phyloP scores from a whole-genome alignment of 768 basidiomycete genomes.

The Pholiota molesta region DNA sequence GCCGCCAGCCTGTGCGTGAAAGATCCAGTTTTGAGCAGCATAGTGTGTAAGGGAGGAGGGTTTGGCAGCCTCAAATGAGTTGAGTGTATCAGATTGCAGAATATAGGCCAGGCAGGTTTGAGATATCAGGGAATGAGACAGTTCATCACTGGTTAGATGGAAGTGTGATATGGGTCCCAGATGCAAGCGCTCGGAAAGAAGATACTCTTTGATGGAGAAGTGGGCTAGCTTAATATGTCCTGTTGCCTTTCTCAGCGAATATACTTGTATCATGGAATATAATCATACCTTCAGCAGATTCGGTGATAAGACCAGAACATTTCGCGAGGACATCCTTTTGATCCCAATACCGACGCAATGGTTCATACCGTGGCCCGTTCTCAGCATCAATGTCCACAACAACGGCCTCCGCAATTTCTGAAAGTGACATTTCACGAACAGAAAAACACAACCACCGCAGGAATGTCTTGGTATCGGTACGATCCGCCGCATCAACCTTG shows the following conservation, averaged over 20 bases:
- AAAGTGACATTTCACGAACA: neutral
- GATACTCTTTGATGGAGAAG: neutral
- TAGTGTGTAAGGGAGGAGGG: neutral
- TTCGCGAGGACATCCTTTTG: neutral
- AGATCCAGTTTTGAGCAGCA: no score
- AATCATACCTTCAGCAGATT: neutral
- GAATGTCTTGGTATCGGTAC: neutral
- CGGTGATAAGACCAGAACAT: neutral
- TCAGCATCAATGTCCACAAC: neutral
- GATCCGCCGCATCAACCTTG: neutral
- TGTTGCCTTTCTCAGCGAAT: neutral
- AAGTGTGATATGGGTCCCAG: neutral
- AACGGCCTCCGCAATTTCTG: neutral
- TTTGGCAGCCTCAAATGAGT: neutral
- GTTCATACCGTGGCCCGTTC: neutral
- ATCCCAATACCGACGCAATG: neutral
- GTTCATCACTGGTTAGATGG: neutral
- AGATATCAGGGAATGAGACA: neutral
- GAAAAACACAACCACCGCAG: neutral
- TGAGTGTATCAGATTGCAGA: neutral
- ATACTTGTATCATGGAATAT: neutral
- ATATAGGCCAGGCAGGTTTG: neutral
- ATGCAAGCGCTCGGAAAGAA: neutral
- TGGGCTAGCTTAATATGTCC: neutral
- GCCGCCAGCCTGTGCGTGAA: no score